These are phyloP conservation scores for Botrytis hyacinthi DNA, from an alignment of 2,329 filamentous ascomycete genomes.

Conservation along the genomic window DNA sequence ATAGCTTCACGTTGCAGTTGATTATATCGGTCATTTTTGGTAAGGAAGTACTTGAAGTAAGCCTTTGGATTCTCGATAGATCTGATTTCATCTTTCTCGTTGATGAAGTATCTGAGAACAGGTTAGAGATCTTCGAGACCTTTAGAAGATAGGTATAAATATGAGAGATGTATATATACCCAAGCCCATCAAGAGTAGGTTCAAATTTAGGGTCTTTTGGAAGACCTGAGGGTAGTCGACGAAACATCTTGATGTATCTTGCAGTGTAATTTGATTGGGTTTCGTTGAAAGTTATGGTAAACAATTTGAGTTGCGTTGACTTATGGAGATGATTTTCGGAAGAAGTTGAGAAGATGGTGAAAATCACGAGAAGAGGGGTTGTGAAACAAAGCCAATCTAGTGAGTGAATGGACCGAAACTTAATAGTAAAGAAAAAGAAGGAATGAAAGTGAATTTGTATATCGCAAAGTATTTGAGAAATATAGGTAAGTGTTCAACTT, in stretches of 20 bases:
- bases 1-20: conserved; percentile 70
- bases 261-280: not conserved
- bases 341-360: not conserved
- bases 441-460: not conserved
- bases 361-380: not conserved
- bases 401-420: not conserved
- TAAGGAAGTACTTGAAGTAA: conserved; percentile 73
- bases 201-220: conserved; percentile 69
- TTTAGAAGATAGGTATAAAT: conserved; percentile 6
- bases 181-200: conserved; percentile 65
- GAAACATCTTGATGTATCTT: conserved; percentile 62
- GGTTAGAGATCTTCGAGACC: conserved; percentile 16
- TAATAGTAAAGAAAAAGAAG: not conserved
- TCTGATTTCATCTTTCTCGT: conserved; percentile 71
- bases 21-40: conserved; percentile 74
- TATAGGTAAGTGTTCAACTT: not conserved
- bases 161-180: conserved; percentile 49
- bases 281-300: not conserved
- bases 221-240: conserved; percentile 64
- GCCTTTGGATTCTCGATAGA: conserved; percentile 63
- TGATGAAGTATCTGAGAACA: conserved; percentile 63
- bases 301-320: not conserved
- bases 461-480: not conserved
- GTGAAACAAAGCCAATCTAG: not conserved
- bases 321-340: not conserved